phyloP scores from a whole-genome alignment of 2,329 filamentous ascomycete genomes.

The Lachnum nothofagi region DNA sequence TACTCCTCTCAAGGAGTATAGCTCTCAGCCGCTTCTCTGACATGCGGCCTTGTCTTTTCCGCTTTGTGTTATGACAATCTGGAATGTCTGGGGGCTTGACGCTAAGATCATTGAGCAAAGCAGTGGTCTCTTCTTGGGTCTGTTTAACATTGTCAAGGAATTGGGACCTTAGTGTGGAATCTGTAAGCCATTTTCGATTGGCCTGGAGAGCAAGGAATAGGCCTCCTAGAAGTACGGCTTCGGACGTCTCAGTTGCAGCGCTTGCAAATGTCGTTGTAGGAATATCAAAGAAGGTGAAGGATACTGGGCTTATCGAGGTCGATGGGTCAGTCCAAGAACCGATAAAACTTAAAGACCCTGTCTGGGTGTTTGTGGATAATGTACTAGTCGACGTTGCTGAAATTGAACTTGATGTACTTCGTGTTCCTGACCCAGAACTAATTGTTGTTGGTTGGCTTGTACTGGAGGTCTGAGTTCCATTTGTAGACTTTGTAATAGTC shows the following conservation, averaged over 20 bases:
- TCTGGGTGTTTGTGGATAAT: no score
- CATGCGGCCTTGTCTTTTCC: slow-evolving; percentile 1
- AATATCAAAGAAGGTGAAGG: neutral
- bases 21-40: slow-evolving; percentile 11
- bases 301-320: neutral
- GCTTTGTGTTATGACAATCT: slow-evolving; percentile 8
- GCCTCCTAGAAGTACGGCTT: slow-evolving; percentile 3
- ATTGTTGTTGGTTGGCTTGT: no score
- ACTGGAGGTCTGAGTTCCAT: no score
- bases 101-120: slow-evolving; percentile 3
- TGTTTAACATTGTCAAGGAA: slow-evolving; percentile 7
- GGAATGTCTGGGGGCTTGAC: slow-evolving; percentile 1
- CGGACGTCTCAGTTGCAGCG: slow-evolving; percentile 2
- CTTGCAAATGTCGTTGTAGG: slow-evolving; percentile 3
- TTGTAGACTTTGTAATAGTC: no score
- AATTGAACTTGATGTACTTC: no score
- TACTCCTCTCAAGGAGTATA: slow-evolving; percentile 6
- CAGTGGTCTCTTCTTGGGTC: slow-evolving; percentile 1
- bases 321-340: neutral
- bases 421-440: no score
- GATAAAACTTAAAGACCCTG: neutral
- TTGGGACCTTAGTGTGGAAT: slow-evolving; percentile 6
- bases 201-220: slow-evolving; percentile 6
- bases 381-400: no score
- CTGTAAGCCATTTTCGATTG: slow-evolving; percentile 10